phyloP scores from a whole-genome alignment of 2,329 filamentous ascomycete species.

The Neofusicoccum sp. region DNA sequence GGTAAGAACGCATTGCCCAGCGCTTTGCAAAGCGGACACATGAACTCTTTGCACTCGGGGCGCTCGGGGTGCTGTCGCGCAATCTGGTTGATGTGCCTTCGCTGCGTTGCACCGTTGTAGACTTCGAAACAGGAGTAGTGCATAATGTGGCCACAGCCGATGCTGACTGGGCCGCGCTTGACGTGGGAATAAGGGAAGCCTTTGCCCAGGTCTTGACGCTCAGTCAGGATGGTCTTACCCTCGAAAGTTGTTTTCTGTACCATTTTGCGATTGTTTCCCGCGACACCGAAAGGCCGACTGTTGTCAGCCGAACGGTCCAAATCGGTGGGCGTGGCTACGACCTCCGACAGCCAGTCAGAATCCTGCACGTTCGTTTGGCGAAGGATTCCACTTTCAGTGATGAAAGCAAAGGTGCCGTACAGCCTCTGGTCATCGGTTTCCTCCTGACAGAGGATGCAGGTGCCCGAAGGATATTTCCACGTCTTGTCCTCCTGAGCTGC shows the following conservation, averaged over 20 bases:
- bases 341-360: constrained; percentile 80
- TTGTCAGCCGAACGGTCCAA: constrained; percentile 82
- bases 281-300: constrained; percentile 85
- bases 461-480: constrained; percentile 89
- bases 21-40: constrained; percentile 95
- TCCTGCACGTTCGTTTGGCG: constrained; percentile 83
- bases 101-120: constrained; percentile 79
- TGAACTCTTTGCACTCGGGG: constrained; percentile 77
- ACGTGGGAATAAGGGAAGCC: constrained; percentile 74
- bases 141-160: constrained; percentile 97
- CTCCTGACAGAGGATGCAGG: constrained; percentile 95
- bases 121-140: constrained; percentile 93
- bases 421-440: constrained; percentile 85
- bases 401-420: constrained; percentile 89
- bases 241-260: constrained; percentile 73
- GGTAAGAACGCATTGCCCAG: constrained; percentile 93
- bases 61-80: constrained; percentile 90
- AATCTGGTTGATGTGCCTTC: constrained; percentile 88
- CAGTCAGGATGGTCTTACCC: constrained; percentile 68
- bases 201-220: constrained; percentile 81
- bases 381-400: constrained; percentile 81
- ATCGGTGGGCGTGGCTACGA: constrained; percentile 71
- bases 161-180: constrained; percentile 74
- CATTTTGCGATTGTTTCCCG: constrained; percentile 76
- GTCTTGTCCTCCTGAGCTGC: constrained; percentile 67